Percentiles rank a stretch among this genome's conserved stretches.
These are phyloP conservation scores for Lichtheimia ornata DNA, from an alignment of 371 early-diverging fungal genomes.

Conservation along the genomic window DNA sequence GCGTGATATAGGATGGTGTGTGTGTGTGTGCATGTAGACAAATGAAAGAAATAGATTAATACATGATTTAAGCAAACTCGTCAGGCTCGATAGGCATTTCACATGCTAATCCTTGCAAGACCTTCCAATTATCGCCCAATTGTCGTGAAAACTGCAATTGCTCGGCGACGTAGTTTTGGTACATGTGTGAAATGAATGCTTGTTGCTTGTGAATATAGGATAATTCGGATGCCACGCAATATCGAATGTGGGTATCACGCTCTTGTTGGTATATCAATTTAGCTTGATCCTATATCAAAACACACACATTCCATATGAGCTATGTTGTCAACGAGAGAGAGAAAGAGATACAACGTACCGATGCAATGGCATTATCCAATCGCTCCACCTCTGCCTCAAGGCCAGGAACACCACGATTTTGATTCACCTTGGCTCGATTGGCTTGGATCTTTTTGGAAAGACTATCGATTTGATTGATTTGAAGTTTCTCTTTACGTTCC, in stretches of 20 bases:
- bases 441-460: conserved; percentile 30
- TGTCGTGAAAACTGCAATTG: conserved; percentile 57
- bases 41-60: not conserved
- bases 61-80: conserved; percentile 14
- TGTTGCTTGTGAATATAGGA: conserved; percentile 45
- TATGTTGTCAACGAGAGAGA: not conserved
- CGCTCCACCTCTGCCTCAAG: conserved; percentile 43
- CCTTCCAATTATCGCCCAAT: conserved; percentile 61
- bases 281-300: conserved; percentile 18
- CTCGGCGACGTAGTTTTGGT: conserved; percentile 62
- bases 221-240: conserved; percentile 35
- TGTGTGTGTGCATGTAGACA: not conserved
- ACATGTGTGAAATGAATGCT: conserved; percentile 53
- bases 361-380: conserved; percentile 33
- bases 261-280: conserved; percentile 30
- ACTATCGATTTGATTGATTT: conserved; percentile 23
- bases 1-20: not conserved
- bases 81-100: conserved; percentile 24
- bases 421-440: conserved; percentile 41
- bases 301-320: no score
- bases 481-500: conserved; percentile 21
- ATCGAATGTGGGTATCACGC: conserved; percentile 35
- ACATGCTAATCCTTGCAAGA: conserved; percentile 32
- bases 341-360: conserved; percentile 28
- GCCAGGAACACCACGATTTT: conserved; percentile 47